Conservation (phyloP, 2,329 filamentous ascomycete genomes). For the Myriosclerotinia duriaeana region DNA sequence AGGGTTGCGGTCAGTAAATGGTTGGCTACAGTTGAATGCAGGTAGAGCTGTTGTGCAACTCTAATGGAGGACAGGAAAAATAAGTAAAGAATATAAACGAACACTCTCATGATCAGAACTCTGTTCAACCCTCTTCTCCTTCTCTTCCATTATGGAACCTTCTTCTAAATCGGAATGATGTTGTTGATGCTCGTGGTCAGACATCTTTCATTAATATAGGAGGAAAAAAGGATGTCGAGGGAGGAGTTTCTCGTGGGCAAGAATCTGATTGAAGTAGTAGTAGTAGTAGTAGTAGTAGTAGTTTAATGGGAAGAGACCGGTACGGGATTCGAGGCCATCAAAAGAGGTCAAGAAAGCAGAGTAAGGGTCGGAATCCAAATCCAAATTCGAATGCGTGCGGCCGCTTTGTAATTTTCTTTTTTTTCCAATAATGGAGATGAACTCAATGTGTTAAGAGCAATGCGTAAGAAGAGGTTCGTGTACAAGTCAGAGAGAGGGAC, state of each 20-base stretch:
- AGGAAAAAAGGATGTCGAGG: not conserved
- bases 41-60: conserved; percentile 30
- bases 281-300: too few relatives aligned
- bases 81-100: conserved; percentile 18
- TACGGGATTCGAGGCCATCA: conserved; percentile 1
- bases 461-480: conserved; percentile 5
- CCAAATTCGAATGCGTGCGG: conserved; percentile 15
- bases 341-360: not conserved
- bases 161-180: conserved; percentile 31
- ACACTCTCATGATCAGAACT: conserved; percentile 33
- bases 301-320: conserved; percentile 12
- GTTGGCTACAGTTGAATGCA: conserved; percentile 22
- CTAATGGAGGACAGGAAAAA: conserved; percentile 21
- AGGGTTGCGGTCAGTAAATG: conserved; percentile 24
- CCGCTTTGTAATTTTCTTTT: not conserved
- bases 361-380: too few relatives aligned
- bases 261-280: not conserved
- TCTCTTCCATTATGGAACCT: conserved; percentile 24
- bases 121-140: conserved; percentile 25
- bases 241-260: not conserved
- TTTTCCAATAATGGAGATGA: not conserved
- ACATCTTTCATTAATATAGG: conserved; percentile 6
- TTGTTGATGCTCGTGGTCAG: conserved; percentile 5
- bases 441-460: conserved; percentile 1
- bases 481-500: conserved; percentile 7